phyloP scores from a whole-genome alignment of 2,329 filamentous ascomycete genomes.

The Pestalotiopsis sp. region DNA sequence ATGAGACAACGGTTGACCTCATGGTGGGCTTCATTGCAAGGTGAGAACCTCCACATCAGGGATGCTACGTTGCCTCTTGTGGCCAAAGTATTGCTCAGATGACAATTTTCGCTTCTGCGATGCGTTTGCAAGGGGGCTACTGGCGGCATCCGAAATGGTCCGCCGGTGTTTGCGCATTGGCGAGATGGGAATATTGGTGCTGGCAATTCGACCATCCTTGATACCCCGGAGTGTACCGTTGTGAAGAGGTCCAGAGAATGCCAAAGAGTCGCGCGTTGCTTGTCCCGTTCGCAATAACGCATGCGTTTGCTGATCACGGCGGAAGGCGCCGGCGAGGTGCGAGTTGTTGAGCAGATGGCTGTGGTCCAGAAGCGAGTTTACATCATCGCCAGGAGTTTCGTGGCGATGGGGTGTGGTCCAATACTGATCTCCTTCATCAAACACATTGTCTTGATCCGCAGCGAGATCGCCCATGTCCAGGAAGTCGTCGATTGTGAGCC shows the following conservation, averaged over 20 bases:
- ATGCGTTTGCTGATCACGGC: slow-evolving; percentile 64
- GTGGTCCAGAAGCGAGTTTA: slow-evolving; percentile 50
- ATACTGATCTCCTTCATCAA: slow-evolving; percentile 46
- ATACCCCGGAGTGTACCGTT: slow-evolving; percentile 62
- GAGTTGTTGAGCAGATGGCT: slow-evolving; percentile 66
- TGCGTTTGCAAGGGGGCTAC: slow-evolving; percentile 49
- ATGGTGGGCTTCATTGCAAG: neutral
- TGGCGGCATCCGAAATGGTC: slow-evolving; percentile 39
- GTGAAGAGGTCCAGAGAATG: slow-evolving; percentile 61
- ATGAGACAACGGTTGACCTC: slow-evolving; percentile 7
- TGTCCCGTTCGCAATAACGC: slow-evolving; percentile 61
- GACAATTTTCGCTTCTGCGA: slow-evolving; percentile 59
- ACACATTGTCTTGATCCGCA: slow-evolving; percentile 45
- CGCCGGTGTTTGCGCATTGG: slow-evolving; percentile 62
- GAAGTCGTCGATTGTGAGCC: slow-evolving; percentile 70
- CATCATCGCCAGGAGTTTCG: slow-evolving; percentile 48
- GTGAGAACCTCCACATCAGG: slow-evolving; percentile 48
- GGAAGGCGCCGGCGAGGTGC: slow-evolving; percentile 76
- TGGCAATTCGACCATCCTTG: slow-evolving; percentile 65
- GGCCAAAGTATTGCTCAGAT: slow-evolving; percentile 38
- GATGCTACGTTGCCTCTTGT: slow-evolving; percentile 61
- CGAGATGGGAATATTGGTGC: slow-evolving; percentile 67
- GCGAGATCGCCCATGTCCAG: slow-evolving; percentile 65
- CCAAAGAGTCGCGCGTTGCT: slow-evolving; percentile 61
- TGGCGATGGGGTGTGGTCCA: slow-evolving; percentile 53